phyloP scores from a whole-genome alignment of 1,284 basidiomycete species.

The Sanghuangporus weigelae region DNA sequence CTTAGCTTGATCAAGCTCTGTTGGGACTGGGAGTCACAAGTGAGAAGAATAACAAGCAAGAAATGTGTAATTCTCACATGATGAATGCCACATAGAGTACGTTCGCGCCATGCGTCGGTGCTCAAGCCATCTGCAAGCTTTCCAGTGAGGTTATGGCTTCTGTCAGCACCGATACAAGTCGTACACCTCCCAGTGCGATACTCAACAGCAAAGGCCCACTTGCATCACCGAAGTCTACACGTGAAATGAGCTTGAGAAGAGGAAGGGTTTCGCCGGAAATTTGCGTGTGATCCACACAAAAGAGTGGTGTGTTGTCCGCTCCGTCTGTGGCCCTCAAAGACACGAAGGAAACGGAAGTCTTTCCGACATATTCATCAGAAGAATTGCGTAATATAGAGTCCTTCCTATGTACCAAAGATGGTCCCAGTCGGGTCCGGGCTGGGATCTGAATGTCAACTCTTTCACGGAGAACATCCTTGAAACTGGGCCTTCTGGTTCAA shows the following conservation, averaged over 20 bases:
- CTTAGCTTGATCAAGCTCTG: neutral
- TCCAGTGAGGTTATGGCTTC: neutral
- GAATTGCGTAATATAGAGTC: neutral
- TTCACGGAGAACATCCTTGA: neutral
- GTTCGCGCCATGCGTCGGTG: too few relatives aligned
- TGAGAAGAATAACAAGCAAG: too few relatives aligned
- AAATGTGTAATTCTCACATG: too few relatives aligned
- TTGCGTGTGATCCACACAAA: neutral
- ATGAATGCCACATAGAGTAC: too few relatives aligned
- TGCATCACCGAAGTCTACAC: constrained; percentile 12
- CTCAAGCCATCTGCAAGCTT: neutral
- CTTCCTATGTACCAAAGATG: neutral
- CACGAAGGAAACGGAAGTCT: neutral
- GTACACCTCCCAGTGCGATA: neutral
- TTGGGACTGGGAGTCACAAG: neutral
- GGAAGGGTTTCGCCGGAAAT: neutral
- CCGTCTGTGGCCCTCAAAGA: neutral
- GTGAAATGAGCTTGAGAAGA: neutral
- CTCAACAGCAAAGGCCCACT: neutral
- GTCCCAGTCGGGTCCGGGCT: too few relatives aligned
- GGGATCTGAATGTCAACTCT: neutral
- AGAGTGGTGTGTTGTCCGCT: neutral
- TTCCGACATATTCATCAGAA: neutral
- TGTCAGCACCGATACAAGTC: neutral
- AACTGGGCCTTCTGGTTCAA: too few relatives aligned